phyloP scores from a whole-genome alignment of 768 basidiomycete genomes.

The Leucocoprinus birnbaumii region DNA sequence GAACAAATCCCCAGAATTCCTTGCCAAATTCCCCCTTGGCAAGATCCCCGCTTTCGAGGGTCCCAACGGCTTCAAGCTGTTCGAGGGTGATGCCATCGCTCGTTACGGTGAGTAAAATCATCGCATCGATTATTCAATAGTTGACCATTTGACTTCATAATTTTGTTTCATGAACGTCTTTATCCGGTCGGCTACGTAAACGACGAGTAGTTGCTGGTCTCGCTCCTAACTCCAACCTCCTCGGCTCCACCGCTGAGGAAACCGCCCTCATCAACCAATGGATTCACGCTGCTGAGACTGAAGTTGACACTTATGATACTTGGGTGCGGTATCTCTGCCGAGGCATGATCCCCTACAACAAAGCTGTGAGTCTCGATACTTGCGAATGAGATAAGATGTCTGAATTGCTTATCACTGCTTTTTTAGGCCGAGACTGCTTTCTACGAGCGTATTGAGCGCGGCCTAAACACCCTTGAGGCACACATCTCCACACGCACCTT shows the following conservation, averaged over 20 bases:
- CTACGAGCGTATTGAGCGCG: slow-evolving; percentile 50
- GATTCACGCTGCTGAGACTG: slow-evolving; percentile 69
- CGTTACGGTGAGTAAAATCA: slow-evolving; percentile 74
- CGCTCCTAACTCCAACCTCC: slow-evolving; percentile 75
- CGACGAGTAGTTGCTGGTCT: slow-evolving; percentile 62
- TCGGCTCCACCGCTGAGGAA: slow-evolving; percentile 64
- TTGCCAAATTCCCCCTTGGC: slow-evolving; percentile 72
- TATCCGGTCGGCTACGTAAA: background rate
- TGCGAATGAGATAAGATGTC: background rate
- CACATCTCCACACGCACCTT: slow-evolving; percentile 81
- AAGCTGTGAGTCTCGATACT: slow-evolving; percentile 52
- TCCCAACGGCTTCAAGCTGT: slow-evolving; percentile 72
- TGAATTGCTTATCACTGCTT: background rate
- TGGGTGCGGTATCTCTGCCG: slow-evolving; percentile 40
- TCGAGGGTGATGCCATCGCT: slow-evolving; percentile 79
- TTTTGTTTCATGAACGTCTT: too few species aligned
- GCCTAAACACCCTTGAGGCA: slow-evolving; percentile 66
- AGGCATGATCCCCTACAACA: slow-evolving; percentile 71
- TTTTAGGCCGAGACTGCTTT: slow-evolving; percentile 57
- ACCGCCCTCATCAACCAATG: slow-evolving; percentile 84
- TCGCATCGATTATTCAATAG: slow-evolving; percentile 35
- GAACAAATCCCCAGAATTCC: slow-evolving; percentile 70
- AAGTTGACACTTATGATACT: slow-evolving; percentile 42
- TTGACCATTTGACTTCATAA: too few species aligned
- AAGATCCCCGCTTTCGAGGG: slow-evolving; percentile 86